These are phyloP conservation scores for Mortierella sp. DNA, from an alignment of 371 early-diverging fungal species.

Conservation along the genomic window DNA sequence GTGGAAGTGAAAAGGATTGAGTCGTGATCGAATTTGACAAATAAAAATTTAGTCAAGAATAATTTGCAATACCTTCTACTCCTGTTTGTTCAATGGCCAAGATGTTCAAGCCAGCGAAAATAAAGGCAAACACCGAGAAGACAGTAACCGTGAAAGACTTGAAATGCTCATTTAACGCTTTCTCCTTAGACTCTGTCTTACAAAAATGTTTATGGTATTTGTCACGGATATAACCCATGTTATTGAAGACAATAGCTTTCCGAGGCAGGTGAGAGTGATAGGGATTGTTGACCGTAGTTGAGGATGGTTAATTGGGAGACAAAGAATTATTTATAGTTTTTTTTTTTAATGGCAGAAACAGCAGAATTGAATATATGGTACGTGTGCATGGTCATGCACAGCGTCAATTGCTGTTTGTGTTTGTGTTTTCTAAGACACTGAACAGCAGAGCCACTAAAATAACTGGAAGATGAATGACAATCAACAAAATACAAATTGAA, in stretches of 20 bases:
- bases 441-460: neutral
- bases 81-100: neutral
- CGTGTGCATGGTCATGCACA: too few relatives aligned
- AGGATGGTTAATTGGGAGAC: slow-evolving; percentile 1
- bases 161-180: neutral
- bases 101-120: neutral
- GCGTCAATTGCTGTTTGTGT: too few relatives aligned
- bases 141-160: neutral
- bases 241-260: neutral
- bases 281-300: neutral
- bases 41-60: too few relatives aligned
- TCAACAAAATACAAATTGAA: too few relatives aligned
- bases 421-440: neutral
- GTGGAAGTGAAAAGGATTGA: too few relatives aligned
- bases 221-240: neutral
- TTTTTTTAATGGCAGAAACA: neutral
- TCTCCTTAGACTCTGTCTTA: neutral
- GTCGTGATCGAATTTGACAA: too few relatives aligned
- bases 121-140: neutral
- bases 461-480: too few relatives aligned
- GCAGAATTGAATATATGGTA: too few relatives aligned
- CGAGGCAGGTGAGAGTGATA: neutral
- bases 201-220: too few relatives aligned
- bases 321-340: neutral
- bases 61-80: neutral